These are phyloP conservation scores for Melanopsichium pennsylvanicum DNA, from an alignment of 1,284 basidiomycete species.

Conservation along the genomic window DNA sequence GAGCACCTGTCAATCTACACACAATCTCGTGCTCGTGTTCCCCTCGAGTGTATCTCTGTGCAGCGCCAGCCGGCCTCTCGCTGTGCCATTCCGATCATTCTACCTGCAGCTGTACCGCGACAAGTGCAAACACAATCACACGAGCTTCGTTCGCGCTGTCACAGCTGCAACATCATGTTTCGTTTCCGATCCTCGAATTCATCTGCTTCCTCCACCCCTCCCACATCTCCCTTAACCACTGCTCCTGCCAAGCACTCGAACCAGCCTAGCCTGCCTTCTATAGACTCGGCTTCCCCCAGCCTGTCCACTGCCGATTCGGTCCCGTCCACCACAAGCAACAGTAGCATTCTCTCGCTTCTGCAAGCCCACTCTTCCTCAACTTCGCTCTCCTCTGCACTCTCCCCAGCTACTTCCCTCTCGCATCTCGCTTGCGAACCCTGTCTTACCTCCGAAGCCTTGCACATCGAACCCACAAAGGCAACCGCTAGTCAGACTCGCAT, in stretches of 20 bases:
- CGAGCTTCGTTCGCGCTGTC: slow-evolving; percentile 17
- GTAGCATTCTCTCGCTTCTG: slow-evolving; percentile 31
- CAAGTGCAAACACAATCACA: slow-evolving; percentile 8
- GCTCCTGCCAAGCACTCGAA: background rate
- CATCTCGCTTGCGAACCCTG: slow-evolving; percentile 7
- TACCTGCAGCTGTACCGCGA: background rate
- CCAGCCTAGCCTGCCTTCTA: background rate
- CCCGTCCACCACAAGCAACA: slow-evolving; percentile 15
- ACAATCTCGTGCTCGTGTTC: too few relatives aligned
- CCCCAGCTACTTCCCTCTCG: slow-evolving; percentile 15
- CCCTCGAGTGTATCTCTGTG: background rate
- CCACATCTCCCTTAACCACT: slow-evolving; percentile 4
- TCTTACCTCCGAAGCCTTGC: slow-evolving; percentile 6
- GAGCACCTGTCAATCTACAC: too few relatives aligned
- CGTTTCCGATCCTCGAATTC: slow-evolving; percentile 38
- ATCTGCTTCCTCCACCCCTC: slow-evolving; percentile 4
- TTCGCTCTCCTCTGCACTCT: slow-evolving; percentile 5
- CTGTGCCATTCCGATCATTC: background rate
- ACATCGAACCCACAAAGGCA: slow-evolving; percentile 11
- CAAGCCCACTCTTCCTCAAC: slow-evolving; percentile 29
- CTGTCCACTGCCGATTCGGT: slow-evolving; percentile 16
- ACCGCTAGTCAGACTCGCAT: background rate
- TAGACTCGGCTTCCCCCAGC: slow-evolving; percentile 11
- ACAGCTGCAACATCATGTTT: slow-evolving; percentile 26
- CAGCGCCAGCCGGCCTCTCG: background rate